phyloP scores from a whole-genome alignment of 78 protist genomes.

The Polysphondylium violaceum region DNA sequence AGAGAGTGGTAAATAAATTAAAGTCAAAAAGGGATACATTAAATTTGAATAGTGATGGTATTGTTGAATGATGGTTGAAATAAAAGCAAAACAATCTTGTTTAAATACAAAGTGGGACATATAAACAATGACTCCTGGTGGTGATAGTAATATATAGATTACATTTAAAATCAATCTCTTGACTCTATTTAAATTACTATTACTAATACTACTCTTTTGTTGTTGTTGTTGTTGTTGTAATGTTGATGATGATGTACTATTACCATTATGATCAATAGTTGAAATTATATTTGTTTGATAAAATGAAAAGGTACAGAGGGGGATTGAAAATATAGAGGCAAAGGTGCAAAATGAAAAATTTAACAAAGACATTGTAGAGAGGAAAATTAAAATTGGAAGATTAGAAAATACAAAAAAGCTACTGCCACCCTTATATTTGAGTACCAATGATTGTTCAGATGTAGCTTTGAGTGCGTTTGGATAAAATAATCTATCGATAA shows the following conservation, averaged over 20 bases:
- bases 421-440: constrained; percentile 14
- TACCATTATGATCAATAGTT: background rate
- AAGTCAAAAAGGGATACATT: constrained; percentile 46
- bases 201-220: background rate
- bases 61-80: constrained; percentile 38
- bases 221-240: background rate
- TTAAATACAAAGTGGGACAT: background rate
- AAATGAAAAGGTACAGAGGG: constrained; percentile 44
- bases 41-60: constrained; percentile 40
- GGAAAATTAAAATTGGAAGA: constrained; percentile 58
- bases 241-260: too few species aligned
- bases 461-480: background rate
- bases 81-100: constrained; percentile 1
- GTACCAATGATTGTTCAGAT: too few species aligned
- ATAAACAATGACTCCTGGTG: constrained; percentile 12
- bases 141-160: constrained; percentile 25
- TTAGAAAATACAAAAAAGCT: constrained; percentile 60
- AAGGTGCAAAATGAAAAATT: constrained; percentile 71
- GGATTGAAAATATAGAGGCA: constrained; percentile 48
- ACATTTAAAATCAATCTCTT: background rate
- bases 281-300: background rate
- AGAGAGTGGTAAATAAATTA: constrained; percentile 54
- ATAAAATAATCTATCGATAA: constrained; percentile 21
- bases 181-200: background rate
- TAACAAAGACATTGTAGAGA: constrained; percentile 59